Conservation (phyloP, 1,284 basidiomycete species). For the Cryptococcus neoformans region DNA sequence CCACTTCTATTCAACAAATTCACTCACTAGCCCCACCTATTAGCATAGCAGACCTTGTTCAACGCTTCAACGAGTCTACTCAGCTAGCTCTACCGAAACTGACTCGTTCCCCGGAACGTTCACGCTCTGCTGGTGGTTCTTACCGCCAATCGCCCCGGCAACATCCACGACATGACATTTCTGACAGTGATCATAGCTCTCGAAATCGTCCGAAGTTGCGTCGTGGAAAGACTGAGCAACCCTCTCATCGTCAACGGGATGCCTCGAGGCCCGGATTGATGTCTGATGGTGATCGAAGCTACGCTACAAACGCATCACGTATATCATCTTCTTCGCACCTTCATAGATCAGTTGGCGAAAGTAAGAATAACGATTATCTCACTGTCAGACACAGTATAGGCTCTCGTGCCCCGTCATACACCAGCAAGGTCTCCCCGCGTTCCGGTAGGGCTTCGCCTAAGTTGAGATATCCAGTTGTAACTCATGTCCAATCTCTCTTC, state of each 20-base stretch:
- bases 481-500: neutral
- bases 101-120: slow-evolving; percentile 21
- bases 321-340: slow-evolving; percentile 20
- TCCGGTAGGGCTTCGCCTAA: slow-evolving; percentile 19
- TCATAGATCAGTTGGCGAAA: slow-evolving; percentile 4
- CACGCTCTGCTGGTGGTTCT: slow-evolving; percentile 22
- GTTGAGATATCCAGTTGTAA: neutral
- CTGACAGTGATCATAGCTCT: slow-evolving; percentile 47
- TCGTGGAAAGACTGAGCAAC: slow-evolving; percentile 41
- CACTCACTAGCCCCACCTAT: no score
- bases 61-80: slow-evolving; percentile 58
- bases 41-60: slow-evolving; percentile 79
- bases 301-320: slow-evolving; percentile 70
- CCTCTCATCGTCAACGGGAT: slow-evolving; percentile 25
- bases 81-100: slow-evolving; percentile 8
- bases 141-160: slow-evolving; percentile 14
- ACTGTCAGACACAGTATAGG: slow-evolving; percentile 7
- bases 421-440: slow-evolving; percentile 8
- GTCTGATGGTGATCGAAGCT: slow-evolving; percentile 83
- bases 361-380: slow-evolving; percentile 7
- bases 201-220: slow-evolving; percentile 31
- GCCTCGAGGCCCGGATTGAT: slow-evolving; percentile 36
- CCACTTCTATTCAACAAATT: no score
- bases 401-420: slow-evolving; percentile 12
- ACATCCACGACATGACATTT: slow-evolving; percentile 19